A percentile compares a stretch with the other conserved stretches of the same genome.
phyloP scores from a whole-genome alignment of 805 yeast species.

The Danielozyma ontarioensis region DNA sequence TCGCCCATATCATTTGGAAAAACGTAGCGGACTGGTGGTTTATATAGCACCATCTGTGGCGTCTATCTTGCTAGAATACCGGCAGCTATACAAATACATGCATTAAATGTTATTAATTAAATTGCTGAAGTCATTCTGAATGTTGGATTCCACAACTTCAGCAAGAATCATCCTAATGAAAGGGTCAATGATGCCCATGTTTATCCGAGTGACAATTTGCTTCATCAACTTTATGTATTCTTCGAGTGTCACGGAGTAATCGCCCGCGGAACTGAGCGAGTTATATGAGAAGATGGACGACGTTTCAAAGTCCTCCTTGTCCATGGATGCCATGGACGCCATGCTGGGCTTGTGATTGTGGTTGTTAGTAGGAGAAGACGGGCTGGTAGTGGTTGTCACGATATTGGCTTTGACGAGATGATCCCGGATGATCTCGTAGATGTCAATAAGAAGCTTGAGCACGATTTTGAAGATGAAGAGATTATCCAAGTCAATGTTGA shows the following conservation, averaged over 20 bases:
- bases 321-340: background rate
- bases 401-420: constrained; percentile 13
- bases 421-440: constrained; percentile 21
- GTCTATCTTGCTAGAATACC: background rate
- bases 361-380: background rate
- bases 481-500: constrained; percentile 35
- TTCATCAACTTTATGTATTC: constrained; percentile 26
- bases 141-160: constrained; percentile 26
- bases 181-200: constrained; percentile 36
- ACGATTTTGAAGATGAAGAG: constrained; percentile 34
- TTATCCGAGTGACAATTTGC: constrained; percentile 23
- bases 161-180: constrained; percentile 23
- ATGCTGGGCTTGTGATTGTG: background rate
- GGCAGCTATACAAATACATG: background rate
- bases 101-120: constrained; percentile 19
- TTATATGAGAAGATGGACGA: constrained; percentile 33
- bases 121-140: constrained; percentile 24
- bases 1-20: constrained; percentile 30
- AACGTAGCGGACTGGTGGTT: constrained; percentile 33
- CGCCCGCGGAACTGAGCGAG: constrained; percentile 18
- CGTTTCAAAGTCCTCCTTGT: constrained; percentile 15
- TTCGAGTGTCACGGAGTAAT: constrained; percentile 19
- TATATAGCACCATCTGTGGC: constrained; percentile 1
- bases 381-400: background rate
- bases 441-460: constrained; percentile 22